Conservation (phyloP, 2,329 filamentous ascomycete genomes). For the Aphanoascus verrucosus region DNA sequence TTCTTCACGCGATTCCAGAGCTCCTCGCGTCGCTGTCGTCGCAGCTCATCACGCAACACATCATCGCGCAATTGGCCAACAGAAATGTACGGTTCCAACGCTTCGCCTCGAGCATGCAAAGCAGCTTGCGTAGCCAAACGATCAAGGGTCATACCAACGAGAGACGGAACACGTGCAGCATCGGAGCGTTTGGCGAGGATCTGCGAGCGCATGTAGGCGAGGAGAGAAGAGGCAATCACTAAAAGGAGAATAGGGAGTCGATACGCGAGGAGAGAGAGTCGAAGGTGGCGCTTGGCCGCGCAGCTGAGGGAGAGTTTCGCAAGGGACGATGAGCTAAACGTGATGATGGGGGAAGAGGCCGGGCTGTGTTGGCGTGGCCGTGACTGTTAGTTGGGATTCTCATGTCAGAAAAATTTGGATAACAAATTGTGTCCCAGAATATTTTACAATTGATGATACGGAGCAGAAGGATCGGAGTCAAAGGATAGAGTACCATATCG, state of each 20-base stretch:
- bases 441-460: constrained; percentile 13
- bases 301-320: constrained; percentile 77
- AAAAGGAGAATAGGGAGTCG: constrained; percentile 42
- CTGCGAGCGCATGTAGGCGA: constrained; percentile 54
- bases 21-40: constrained; percentile 60
- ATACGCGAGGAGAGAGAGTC: constrained; percentile 42
- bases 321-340: constrained; percentile 77
- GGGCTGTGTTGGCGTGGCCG: constrained; percentile 61
- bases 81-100: constrained; percentile 68
- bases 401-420: constrained; percentile 9
- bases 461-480: constrained; percentile 8
- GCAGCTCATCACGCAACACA: constrained; percentile 72
- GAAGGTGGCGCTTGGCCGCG: constrained; percentile 37
- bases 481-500: neutral
- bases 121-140: constrained; percentile 74
- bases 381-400: constrained; percentile 67
- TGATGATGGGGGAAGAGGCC: constrained; percentile 46
- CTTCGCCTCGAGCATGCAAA: constrained; percentile 55
- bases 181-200: constrained; percentile 55
- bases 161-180: constrained; percentile 62
- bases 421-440: constrained; percentile 18
- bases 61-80: constrained; percentile 86
- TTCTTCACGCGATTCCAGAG: constrained; percentile 74
- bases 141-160: constrained; percentile 77
- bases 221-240: constrained; percentile 35